A percentile compares a stretch with the other conserved stretches of the same genome.
These are phyloP conservation scores for Rubus idaeus DNA, from an alignment of 306 rosid genomes.

Conservation along the genomic window DNA sequence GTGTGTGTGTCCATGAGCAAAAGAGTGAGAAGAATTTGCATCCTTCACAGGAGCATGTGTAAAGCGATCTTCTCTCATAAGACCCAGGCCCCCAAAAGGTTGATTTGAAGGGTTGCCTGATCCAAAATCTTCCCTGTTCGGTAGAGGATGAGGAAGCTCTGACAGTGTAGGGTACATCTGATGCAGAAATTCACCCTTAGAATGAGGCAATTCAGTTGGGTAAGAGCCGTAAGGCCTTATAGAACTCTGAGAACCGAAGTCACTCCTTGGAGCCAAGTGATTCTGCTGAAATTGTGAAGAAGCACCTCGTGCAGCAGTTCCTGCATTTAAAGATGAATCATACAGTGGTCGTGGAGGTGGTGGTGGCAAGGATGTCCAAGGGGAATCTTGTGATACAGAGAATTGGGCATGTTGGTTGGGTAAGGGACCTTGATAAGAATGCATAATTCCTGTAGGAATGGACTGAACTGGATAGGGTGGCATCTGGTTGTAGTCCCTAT, in stretches of 20 bases:
- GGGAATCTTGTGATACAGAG: conserved; percentile 40
- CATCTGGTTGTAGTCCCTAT: conserved; percentile 35
- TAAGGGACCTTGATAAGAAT: conserved; percentile 44
- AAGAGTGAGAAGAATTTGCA: conserved; percentile 42
- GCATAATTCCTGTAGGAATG: conserved; percentile 39
- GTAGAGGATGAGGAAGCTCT: conserved; percentile 43
- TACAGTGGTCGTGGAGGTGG: conserved; percentile 44
- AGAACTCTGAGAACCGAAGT: conserved; percentile 50
- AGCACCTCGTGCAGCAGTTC: conserved; percentile 37
- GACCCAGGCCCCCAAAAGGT: conserved; percentile 33
- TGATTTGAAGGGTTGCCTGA: conserved; percentile 44
- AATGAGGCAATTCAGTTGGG: conserved; percentile 37
- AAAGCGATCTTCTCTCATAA: conserved; percentile 41
- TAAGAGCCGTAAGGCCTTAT: conserved; percentile 37
- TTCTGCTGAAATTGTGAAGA: conserved; percentile 56
- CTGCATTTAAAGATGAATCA: conserved; percentile 43
- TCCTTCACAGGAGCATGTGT: conserved; percentile 43
- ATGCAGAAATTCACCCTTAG: conserved; percentile 48
- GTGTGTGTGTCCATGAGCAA: conserved; percentile 41
- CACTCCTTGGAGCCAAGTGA: conserved; percentile 46
- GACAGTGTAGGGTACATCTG: conserved; percentile 45
- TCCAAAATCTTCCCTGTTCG: conserved; percentile 45
- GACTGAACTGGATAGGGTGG: conserved; percentile 62
- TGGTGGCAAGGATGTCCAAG: conserved; percentile 54
- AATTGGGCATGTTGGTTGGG: conserved; percentile 50